These are phyloP conservation scores for Corylus heterophylla DNA, from an alignment of 306 rosid genomes.

Conservation along the genomic window DNA sequence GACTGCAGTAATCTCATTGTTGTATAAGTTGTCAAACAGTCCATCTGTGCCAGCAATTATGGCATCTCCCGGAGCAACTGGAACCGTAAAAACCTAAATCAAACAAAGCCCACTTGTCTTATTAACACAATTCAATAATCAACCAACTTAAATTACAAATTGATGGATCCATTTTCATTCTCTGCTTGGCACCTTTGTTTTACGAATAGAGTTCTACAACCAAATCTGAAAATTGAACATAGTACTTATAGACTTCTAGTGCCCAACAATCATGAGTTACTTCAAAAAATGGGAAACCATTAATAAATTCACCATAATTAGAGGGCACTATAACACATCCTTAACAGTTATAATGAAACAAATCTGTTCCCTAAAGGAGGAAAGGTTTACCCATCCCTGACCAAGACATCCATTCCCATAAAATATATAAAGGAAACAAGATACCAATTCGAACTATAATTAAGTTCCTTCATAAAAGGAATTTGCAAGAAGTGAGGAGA, in stretches of 20 bases:
- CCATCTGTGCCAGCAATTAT: slow-evolving; percentile 94
- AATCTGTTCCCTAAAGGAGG: background rate
- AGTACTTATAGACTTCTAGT: background rate
- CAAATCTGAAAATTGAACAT: slow-evolving; percentile 5
- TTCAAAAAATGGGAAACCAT: background rate
- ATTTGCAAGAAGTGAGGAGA: background rate
- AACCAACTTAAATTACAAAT: background rate
- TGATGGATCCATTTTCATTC: slow-evolving; percentile 1
- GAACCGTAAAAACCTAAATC: slow-evolving; percentile 77
- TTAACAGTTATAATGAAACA: background rate
- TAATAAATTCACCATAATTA: background rate
- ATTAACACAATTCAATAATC: background rate
- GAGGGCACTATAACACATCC: background rate
- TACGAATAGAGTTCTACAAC: background rate
- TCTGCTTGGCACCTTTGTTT: background rate
- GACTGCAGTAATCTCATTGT: slow-evolving; percentile 84
- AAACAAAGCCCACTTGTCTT: slow-evolving; percentile 25
- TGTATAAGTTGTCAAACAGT: slow-evolving; percentile 87
- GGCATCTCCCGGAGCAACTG: slow-evolving; percentile 84
- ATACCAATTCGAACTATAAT: background rate
- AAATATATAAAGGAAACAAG: background rate
- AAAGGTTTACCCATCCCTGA: background rate
- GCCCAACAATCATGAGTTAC: background rate
- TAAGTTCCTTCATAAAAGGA: background rate
- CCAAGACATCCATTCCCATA: background rate